Evolutionary conservation across 352 stramenopile species (phyloP), one percentile per base, ranked within the genome.

Genomic region (Pythium rishiriense): DNA sequence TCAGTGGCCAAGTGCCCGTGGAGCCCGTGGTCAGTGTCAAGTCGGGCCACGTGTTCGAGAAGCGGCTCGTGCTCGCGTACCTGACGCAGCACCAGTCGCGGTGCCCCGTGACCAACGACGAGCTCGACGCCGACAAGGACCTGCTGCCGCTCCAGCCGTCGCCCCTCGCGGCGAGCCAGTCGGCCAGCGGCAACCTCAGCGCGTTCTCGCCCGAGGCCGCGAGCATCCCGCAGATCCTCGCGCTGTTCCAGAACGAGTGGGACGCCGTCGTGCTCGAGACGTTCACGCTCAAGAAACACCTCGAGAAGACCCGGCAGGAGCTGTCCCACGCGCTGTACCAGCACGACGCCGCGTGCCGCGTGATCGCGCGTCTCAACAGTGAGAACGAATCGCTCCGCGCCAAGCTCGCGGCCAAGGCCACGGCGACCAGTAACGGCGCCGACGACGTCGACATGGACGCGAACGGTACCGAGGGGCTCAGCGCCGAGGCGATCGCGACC

Each of bases 291-390:
- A 93, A 97, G 57, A 88, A 97, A 69, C 87, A 97, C 58, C 63
- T 98, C 25, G 88, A 98, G 72, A 93, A 98, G 62, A 98, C 96
- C n/a, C 88, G 94, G 3, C 81, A 94, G 58, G 96, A 99, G 72
- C 80, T 99, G 8, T 95, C 82, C 52, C 90, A 97, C 52, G 94
- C 96, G 19, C 75, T 99, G 54, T 98, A 98, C 79, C 95, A 99
- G 79, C 96, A 98, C 72, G 96, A 99, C 76, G 96, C 96, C 8
- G 95, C 95, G 10, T 96, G 97, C 53, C 85, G 95, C 62, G 96
- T 99, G 24, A 97, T 99, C 63, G 95, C 96, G 24, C 79, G 96
- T 17, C 64, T 99, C 9, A 90, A 91, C 48, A 78, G 76, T 28
- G 96, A 93, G 50, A 88, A 88, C 63, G 74, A 76, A 17, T 57